Conservation (phyloP, 2,329 filamentous ascomycete species). For the Colletotrichum tanaceti region DNA sequence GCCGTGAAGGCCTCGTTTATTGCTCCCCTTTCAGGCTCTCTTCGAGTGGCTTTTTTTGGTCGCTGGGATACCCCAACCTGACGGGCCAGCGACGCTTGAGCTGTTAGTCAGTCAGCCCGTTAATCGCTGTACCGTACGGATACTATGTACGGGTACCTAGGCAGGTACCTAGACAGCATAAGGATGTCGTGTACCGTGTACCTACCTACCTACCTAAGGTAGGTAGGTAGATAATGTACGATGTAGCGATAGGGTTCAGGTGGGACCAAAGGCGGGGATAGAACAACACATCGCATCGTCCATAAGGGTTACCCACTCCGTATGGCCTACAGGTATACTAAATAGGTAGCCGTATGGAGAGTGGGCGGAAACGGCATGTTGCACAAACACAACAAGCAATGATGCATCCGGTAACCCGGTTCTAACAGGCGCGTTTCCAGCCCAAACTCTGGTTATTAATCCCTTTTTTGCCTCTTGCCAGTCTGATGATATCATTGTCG, state of each 20-base stretch:
- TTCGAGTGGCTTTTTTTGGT: not conserved
- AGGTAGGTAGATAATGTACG: no score
- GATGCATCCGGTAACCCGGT: not conserved
- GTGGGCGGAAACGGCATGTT: not conserved
- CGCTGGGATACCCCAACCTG: constrained; percentile 28
- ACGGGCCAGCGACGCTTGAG: constrained; percentile 1
- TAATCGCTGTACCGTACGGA: no score
- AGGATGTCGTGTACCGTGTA: no score
- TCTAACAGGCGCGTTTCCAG: not conserved
- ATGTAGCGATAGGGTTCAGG: no score
- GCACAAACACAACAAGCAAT: not conserved
- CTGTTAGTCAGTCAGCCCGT: not conserved
- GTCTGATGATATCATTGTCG: constrained; percentile 1
- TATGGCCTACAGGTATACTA: no score
- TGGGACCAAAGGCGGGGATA: no score
- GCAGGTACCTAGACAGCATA: no score
- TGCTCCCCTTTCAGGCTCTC: constrained; percentile 9
- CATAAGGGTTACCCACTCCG: no score
- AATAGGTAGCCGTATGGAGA: not conserved
- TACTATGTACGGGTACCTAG: no score
- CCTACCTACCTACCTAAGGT: no score
- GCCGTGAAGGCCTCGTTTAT: constrained; percentile 10
- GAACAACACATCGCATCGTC: no score
- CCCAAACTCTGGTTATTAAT: not conserved
- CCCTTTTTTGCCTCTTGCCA: not conserved